These are phyloP conservation scores for Thamnidium elegans DNA, from an alignment of 192 early-diverging fungal genomes.

Conservation along the genomic window DNA sequence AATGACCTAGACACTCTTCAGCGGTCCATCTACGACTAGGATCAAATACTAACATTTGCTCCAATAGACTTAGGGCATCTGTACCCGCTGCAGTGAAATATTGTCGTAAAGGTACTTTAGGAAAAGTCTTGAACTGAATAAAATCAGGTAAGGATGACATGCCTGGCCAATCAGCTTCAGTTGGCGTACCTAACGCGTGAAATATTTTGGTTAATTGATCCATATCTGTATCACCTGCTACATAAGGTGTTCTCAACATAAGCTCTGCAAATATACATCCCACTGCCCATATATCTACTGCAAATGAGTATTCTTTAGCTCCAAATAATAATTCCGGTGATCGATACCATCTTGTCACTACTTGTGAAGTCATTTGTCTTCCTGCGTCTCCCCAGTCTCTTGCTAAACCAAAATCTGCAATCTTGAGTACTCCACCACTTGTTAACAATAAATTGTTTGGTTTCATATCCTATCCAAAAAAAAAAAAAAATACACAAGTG, in stretches of 20 bases:
- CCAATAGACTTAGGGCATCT: slow-evolving; percentile 85
- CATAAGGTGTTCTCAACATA: slow-evolving; percentile 84
- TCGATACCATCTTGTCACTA: slow-evolving; percentile 96
- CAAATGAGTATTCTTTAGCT: slow-evolving; percentile 81
- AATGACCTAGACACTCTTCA: slow-evolving; percentile 68
- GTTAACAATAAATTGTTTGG: slow-evolving; percentile 84
- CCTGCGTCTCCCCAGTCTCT: slow-evolving; percentile 86
- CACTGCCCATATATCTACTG: slow-evolving; percentile 94
- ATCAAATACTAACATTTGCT: slow-evolving; percentile 83
- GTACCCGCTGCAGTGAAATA: slow-evolving; percentile 82
- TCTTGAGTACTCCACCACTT: slow-evolving; percentile 85
- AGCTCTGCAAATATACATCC: slow-evolving; percentile 99
- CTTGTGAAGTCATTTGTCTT: slow-evolving; percentile 86
- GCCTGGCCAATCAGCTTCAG: slow-evolving; percentile 79
- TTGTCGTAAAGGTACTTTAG: slow-evolving; percentile 63
- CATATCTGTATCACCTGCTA: slow-evolving; percentile 81
- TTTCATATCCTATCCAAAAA: slow-evolving; percentile 73
- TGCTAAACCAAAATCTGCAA: slow-evolving; percentile 99
- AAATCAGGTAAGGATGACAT: slow-evolving; percentile 69
- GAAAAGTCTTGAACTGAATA: slow-evolving; percentile 70
- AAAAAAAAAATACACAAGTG: slow-evolving; percentile 7
- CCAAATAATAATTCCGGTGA: slow-evolving; percentile 93
- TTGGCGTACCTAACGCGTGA: slow-evolving; percentile 77
- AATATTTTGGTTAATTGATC: slow-evolving; percentile 77
- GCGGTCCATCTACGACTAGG: slow-evolving; percentile 80